Percentiles rank a stretch among this genome's conserved stretches.
Evolutionary conservation across 1,139 yeast species (phyloP).

Genomic region (Saccharomycopsis phalli): DNA sequence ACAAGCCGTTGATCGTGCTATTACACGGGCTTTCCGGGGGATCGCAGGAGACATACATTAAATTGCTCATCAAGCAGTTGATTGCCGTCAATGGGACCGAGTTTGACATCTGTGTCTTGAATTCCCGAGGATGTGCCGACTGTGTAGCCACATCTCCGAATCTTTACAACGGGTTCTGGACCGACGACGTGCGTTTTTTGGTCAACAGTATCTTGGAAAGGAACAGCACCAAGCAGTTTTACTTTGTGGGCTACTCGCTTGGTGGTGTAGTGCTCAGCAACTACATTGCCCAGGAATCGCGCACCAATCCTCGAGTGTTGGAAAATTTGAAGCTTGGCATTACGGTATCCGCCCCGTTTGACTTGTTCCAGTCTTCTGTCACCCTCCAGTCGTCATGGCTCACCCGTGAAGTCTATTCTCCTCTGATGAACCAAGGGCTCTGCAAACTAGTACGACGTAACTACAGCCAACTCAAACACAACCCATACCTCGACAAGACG

Average conservation of each 20-base stretch:
- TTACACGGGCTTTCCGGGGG: slow-evolving; percentile 60
- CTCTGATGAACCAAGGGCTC: slow-evolving; percentile 44
- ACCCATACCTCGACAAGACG: slow-evolving; percentile 24
- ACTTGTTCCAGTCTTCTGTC: slow-evolving; percentile 38
- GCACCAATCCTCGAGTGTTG: slow-evolving; percentile 21
- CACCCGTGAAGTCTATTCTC: slow-evolving; percentile 44
- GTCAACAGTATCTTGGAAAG: slow-evolving; percentile 33
- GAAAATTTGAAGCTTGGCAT: slow-evolving; percentile 23
- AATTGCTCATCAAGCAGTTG: slow-evolving; percentile 35
- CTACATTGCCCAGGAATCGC: slow-evolving; percentile 47
- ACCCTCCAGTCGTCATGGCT: slow-evolving; percentile 31
- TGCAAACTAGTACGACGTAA: slow-evolving; percentile 38
- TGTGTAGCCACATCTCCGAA: slow-evolving; percentile 51
- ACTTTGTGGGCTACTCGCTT: slow-evolving; percentile 45
- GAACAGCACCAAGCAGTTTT: slow-evolving; percentile 45
- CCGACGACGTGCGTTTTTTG: slow-evolving; percentile 49
- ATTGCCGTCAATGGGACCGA: slow-evolving; percentile 28
- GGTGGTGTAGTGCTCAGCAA: slow-evolving; percentile 52
- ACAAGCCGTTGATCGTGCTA: slow-evolving; percentile 43
- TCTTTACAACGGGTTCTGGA: slow-evolving; percentile 52
- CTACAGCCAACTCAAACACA: slow-evolving; percentile 29
- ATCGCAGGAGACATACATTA: slow-evolving; percentile 47
- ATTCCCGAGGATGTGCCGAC: slow-evolving; percentile 54
- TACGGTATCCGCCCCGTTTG: slow-evolving; percentile 51
- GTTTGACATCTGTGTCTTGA: slow-evolving; percentile 48